Evolutionary conservation across 2,329 filamentous ascomycete species (phyloP).

Genomic region (Stachybotrys elegans): DNA sequence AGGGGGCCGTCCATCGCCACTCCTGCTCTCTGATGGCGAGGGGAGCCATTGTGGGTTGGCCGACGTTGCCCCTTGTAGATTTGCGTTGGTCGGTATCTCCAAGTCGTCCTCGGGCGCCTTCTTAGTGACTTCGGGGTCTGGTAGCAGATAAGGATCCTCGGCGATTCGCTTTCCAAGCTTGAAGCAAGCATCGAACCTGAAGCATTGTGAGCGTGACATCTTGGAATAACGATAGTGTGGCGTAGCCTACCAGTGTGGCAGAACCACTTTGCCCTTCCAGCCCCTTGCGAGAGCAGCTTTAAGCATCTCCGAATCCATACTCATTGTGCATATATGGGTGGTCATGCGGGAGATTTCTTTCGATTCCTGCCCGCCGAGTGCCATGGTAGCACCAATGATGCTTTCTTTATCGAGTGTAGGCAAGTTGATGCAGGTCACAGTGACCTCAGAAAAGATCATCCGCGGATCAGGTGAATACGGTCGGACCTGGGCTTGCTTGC

Average conservation of each 20-base stretch:
- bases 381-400: slow-evolving; percentile 83
- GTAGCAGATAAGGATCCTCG: slow-evolving; percentile 79
- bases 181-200: slow-evolving; percentile 92
- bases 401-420: slow-evolving; percentile 85
- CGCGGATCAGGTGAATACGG: slow-evolving; percentile 87
- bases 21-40: slow-evolving; percentile 31
- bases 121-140: slow-evolving; percentile 77
- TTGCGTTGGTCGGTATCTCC: slow-evolving; percentile 50
- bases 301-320: slow-evolving; percentile 69
- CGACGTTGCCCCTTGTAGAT: slow-evolving; percentile 63
- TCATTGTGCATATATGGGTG: slow-evolving; percentile 85
- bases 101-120: slow-evolving; percentile 50
- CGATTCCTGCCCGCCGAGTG: slow-evolving; percentile 80
- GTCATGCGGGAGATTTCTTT: slow-evolving; percentile 66
- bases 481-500: slow-evolving; percentile 70
- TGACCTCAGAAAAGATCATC: slow-evolving; percentile 82
- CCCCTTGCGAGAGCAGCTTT: slow-evolving; percentile 57
- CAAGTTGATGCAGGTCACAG: slow-evolving; percentile 77
- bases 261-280: slow-evolving; percentile 72
- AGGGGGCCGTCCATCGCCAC: slow-evolving; percentile 39
- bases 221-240: neutral
- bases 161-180: slow-evolving; percentile 88
- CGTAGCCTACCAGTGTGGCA: slow-evolving; percentile 76
- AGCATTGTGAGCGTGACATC: neutral
- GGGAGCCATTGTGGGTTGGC: slow-evolving; percentile 38